Conservation (phyloP, 768 basidiomycete genomes). For the Mycena crocata region DNA sequence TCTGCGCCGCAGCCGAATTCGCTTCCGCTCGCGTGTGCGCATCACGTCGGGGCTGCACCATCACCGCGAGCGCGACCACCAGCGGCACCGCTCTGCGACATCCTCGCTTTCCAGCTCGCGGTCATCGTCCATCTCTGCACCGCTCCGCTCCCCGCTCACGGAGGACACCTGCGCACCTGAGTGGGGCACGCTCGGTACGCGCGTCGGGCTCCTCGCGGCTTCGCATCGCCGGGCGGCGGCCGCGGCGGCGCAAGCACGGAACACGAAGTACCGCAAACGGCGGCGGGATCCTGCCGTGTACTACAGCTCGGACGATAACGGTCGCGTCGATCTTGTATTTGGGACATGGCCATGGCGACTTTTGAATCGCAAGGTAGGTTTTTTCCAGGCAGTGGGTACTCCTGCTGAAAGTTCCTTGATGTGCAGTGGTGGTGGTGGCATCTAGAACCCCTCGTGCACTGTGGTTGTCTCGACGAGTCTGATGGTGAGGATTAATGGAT, state of each 20-base stretch:
- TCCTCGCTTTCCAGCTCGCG: slow-evolving; percentile 69
- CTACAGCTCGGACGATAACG: slow-evolving; percentile 32
- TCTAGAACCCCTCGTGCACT: slow-evolving; percentile 71
- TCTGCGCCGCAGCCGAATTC: slow-evolving; percentile 46
- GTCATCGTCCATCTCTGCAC: slow-evolving; percentile 87
- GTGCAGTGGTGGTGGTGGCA: slow-evolving; percentile 90
- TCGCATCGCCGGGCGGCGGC: slow-evolving; percentile 34
- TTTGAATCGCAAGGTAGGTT: slow-evolving; percentile 75
- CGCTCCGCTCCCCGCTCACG: slow-evolving; percentile 69
- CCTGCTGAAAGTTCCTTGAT: slow-evolving; percentile 2
- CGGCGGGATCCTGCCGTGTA: slow-evolving; percentile 1
- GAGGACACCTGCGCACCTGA: slow-evolving; percentile 54
- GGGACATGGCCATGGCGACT: slow-evolving; percentile 77
- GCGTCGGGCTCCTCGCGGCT: slow-evolving; percentile 56
- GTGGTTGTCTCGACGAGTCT: slow-evolving; percentile 68
- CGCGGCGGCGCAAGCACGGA: slow-evolving; percentile 27
- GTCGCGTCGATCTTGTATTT: slow-evolving; percentile 65
- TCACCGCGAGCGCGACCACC: slow-evolving; percentile 32
- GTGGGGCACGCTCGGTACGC: slow-evolving; percentile 73
- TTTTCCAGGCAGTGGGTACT: neutral
- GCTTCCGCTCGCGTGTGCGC: slow-evolving; percentile 67
- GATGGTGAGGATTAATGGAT: slow-evolving; percentile 52
- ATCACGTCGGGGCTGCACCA: slow-evolving; percentile 63
- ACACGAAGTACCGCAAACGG: slow-evolving; percentile 33
- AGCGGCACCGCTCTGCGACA: slow-evolving; percentile 40